phyloP scores from a whole-genome alignment of 257 asterid species.

The Rehmannia glutinosa region DNA sequence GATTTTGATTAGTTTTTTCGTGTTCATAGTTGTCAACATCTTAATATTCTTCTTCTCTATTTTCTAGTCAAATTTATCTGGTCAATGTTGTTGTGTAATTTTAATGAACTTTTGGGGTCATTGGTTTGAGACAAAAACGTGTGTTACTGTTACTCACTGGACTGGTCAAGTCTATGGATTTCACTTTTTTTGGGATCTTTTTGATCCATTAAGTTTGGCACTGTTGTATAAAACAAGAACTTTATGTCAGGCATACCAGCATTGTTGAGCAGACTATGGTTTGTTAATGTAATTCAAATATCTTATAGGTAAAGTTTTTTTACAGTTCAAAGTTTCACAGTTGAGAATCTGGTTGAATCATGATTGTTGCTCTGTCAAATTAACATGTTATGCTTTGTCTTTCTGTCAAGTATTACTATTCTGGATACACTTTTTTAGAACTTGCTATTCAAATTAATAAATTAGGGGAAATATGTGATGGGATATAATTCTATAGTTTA shows the following conservation, averaged over 20 bases:
- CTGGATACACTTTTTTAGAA: background rate
- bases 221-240: background rate
- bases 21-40: background rate
- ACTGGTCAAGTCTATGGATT: background rate
- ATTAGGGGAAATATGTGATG: background rate
- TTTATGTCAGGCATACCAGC: background rate
- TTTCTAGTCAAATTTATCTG: no score
- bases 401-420: background rate
- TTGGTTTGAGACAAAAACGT: no score
- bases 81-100: no score
- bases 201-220: background rate
- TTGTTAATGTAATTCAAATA: background rate
- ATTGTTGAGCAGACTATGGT: constrained; percentile 7
- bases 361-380: background rate
- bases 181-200: background rate
- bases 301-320: background rate
- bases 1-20: background rate
- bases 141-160: background rate
- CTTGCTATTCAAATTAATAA: background rate
- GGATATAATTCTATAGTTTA: background rate
- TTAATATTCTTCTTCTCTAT: no score
- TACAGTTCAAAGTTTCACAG: background rate
- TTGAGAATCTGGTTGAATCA: background rate
- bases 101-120: no score
- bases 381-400: background rate